A percentile compares a stretch with the other conserved stretches of the same genome.
Conservation (phyloP, 805 yeast species). For the Maudiozyma barnettii region DNA sequence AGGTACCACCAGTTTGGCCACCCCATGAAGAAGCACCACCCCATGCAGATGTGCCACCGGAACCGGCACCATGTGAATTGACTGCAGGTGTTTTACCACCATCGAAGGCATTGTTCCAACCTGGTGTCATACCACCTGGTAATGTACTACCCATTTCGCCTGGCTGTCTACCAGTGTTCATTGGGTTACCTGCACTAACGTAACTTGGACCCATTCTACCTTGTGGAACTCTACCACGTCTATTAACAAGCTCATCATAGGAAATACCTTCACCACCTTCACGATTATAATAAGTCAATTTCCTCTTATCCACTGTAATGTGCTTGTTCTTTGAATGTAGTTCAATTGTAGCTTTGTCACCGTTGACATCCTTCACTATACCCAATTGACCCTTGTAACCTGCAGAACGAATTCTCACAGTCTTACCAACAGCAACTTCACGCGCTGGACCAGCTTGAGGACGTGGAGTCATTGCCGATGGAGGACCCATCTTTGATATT, state of each 20-base stretch:
- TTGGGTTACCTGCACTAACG: slow-evolving; percentile 27
- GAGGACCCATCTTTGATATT: slow-evolving; percentile 41
- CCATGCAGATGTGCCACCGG: slow-evolving; percentile 33
- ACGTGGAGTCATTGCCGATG: slow-evolving; percentile 41
- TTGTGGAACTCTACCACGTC: slow-evolving; percentile 33
- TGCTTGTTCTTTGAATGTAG: slow-evolving; percentile 87
- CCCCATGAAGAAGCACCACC: slow-evolving; percentile 41
- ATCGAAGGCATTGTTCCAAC: slow-evolving; percentile 46
- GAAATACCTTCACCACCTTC: slow-evolving; percentile 61
- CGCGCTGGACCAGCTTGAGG: slow-evolving; percentile 54
- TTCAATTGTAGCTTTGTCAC: slow-evolving; percentile 84
- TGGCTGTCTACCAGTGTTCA: slow-evolving; percentile 25
- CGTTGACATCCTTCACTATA: slow-evolving; percentile 87
- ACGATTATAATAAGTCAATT: slow-evolving; percentile 61
- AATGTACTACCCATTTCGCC: slow-evolving; percentile 24
- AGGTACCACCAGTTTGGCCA: slow-evolving; percentile 33
- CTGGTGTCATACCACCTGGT: slow-evolving; percentile 41
- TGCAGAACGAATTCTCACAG: slow-evolving; percentile 84
- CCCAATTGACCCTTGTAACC: slow-evolving; percentile 90
- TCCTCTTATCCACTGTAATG: slow-evolving; percentile 71
- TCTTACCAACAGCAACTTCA: slow-evolving; percentile 71
- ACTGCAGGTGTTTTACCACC: slow-evolving; percentile 39
- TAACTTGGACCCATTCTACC: slow-evolving; percentile 29
- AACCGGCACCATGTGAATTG: slow-evolving; percentile 22
- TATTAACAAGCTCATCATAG: slow-evolving; percentile 66